Conservation (phyloP, 371 early-diverging fungal genomes). For the Encephalitozoon romaleae region DNA sequence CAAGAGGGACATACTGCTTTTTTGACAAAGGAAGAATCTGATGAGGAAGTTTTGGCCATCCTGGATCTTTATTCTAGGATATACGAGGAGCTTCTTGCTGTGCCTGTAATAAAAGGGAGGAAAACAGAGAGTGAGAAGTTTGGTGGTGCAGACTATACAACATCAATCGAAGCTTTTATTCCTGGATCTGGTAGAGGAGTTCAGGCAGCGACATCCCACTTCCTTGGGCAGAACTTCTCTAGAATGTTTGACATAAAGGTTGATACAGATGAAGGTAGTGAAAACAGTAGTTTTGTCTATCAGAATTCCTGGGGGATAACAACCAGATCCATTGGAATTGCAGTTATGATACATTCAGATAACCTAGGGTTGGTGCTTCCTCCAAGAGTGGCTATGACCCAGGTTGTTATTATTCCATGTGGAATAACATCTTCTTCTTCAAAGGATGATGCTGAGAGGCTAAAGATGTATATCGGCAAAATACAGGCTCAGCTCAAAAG, state of each 20-base stretch:
- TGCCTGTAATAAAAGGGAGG: constrained; percentile 91
- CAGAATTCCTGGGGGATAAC: constrained; percentile 99
- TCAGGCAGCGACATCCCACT: constrained; percentile 98
- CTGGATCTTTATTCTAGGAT: constrained; percentile 85
- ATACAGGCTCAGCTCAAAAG: constrained; percentile 65
- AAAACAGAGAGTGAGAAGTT: constrained; percentile 99
- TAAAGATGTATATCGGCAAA: constrained; percentile 62
- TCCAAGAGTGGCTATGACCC: constrained; percentile 80
- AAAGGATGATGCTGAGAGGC: constrained; percentile 65
- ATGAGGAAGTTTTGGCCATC: constrained; percentile 77
- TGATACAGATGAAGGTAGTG: constrained; percentile 60
- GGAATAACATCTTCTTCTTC: constrained; percentile 77
- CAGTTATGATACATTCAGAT: constrained; percentile 95
- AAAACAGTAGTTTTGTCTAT: constrained; percentile 68
- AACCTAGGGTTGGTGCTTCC: constrained; percentile 95
- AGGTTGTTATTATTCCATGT: constrained; percentile 86
- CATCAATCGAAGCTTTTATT: constrained; percentile 94
- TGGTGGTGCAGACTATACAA: constrained; percentile 94
- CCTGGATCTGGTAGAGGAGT: constrained; percentile 94
- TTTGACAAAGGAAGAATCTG: constrained; percentile 78
- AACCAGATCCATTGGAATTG: constrained; percentile 95
- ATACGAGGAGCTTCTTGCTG: constrained; percentile 89
- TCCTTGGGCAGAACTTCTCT: constrained; percentile 95
- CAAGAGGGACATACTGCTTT: constrained; percentile 99
- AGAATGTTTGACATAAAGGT: constrained; percentile 84